Evolutionary conservation across 2,329 filamentous ascomycete genomes (phyloP).

Genomic region (Colletotrichum acutatum): DNA sequence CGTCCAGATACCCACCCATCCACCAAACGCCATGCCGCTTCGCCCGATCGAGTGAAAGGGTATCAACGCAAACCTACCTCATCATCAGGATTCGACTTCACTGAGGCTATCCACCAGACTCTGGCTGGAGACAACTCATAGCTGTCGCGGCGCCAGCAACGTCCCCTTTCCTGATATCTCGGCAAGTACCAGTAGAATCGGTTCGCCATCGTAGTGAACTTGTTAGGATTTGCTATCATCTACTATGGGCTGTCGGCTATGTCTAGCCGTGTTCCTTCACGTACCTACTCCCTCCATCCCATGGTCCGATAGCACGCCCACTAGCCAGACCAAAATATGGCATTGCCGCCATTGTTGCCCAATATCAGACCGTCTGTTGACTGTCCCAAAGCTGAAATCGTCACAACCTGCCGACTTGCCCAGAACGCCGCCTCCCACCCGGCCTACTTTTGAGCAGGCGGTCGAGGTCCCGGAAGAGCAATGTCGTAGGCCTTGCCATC

Average conservation of each 20-base stretch:
- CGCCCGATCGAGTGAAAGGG: neutral
- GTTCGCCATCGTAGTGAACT: neutral
- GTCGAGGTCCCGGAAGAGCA: conserved; percentile 18
- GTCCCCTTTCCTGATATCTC: no score
- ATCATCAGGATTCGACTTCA: no score
- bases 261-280: conserved; percentile 12
- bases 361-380: conserved; percentile 1
- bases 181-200: no score
- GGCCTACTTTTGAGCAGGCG: conserved; percentile 9
- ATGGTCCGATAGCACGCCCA: conserved; percentile 4
- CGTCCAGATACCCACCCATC: neutral
- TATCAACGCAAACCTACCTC: neutral
- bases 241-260: conserved; percentile 16
- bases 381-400: conserved; percentile 15
- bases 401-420: conserved; percentile 24
- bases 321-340: conserved; percentile 14
- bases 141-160: no score
- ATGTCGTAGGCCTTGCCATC: conserved; percentile 12
- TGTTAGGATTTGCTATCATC: conserved; percentile 27
- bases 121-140: no score
- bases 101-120: no score
- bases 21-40: neutral
- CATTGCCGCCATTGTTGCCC: neutral
- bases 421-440: conserved; percentile 26
- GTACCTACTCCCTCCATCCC: conserved; percentile 3